Base-by-base conservation (phyloP, 805 yeast species). In the Cyberlindnera maclurae region DNA sequence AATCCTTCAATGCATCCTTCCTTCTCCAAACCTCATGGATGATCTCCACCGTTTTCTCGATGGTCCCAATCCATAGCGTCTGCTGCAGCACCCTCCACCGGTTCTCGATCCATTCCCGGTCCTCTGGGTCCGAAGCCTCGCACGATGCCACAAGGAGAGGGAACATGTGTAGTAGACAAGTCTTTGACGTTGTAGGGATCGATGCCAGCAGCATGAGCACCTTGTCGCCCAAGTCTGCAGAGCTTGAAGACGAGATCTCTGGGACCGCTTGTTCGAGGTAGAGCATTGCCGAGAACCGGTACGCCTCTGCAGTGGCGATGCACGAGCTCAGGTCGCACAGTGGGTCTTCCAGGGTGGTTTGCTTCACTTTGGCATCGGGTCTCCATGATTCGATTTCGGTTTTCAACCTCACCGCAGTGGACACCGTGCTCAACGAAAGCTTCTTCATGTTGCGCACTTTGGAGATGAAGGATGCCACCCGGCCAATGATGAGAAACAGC, bases 261-360 rank as follows among this genome's bases (percentile, higher is more conserved):
- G 87, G 86, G 4, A 80, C 83, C 1, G 84, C 80, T 51, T 80
- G 85, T 53, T 78, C 83, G 24, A 80, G 57, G 50, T 75, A 78
- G 15, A 79, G 51, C 29, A 80, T 54, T 0, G 82, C 66, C 1
- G 84, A 70, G 53, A 66, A 76, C 29, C 83, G 53, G 55, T 79
- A 80, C 0, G 85, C 80, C 50, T 79, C 86, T 3, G 86, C 85
- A 1, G 85, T 79, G 2, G 84, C 73, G 18, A 80, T 64, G 41
- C 82, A 75, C 9, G 81, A 71, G 4, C 79, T 60, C 24, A 75
- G 51, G 46, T 79, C 86, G 64, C 79, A 72, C 2, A 64, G 56
- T 5, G 73, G 67, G 43, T 71, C 74, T 34, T 68, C 38, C 54
- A 65, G 59, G 9, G 66, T 51, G 2, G 69, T 54, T 10, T 38